Base-by-base conservation (phyloP, 23 red algal species). In the Gracilariopsis chorda region DNA sequence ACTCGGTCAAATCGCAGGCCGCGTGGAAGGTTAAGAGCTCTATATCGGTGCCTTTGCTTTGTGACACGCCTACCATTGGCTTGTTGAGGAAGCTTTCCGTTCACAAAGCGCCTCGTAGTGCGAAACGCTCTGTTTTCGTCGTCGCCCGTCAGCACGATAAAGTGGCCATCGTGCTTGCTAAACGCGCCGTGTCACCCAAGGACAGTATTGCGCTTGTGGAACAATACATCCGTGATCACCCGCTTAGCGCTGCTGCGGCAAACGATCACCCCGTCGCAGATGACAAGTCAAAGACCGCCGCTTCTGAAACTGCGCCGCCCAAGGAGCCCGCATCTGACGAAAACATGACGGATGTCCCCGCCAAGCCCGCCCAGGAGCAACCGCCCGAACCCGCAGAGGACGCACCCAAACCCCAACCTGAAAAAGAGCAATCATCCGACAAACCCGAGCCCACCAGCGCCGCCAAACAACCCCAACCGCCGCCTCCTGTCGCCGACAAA, bases 11-110 rank as follows among this genome's bases (percentile, higher is more conserved):
- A 24, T 57, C 41, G 34, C 92, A 95, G 53, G 60, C 69, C 7
- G 37, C 67, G 5, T 95, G 84, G 85, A 88, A 82, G 57, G 41
- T 69, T 5, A 95, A 95, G 92, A 72, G 87, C 60, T 61, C 57
- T 19, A 34, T 95, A 36, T 19, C 58, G 43, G 75, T 72, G 33
- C 45, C 24, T 35, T 53, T 95, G 37, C 61, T 95, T 46, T 83
- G 85, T 48, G 92, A 95, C 33, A 82, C 77, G 14, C 60, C 71
- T 7, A 51, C 70, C 24, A 21, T 30, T 25, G 78, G 83, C 21
- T 41, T 91, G 45, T 29, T 95, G 65, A 90, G 87, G 53, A 87
- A 61, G 33, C 57, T 95, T 3, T 71, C 82, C 21, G 83, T 48
- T 0, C 60, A 71, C 60, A 95, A 95, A 48, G 16, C 77, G 56